Conservation (phyloP, 225 moss, liverwort and hornwort genomes). For the Ulota crispa region DNA sequence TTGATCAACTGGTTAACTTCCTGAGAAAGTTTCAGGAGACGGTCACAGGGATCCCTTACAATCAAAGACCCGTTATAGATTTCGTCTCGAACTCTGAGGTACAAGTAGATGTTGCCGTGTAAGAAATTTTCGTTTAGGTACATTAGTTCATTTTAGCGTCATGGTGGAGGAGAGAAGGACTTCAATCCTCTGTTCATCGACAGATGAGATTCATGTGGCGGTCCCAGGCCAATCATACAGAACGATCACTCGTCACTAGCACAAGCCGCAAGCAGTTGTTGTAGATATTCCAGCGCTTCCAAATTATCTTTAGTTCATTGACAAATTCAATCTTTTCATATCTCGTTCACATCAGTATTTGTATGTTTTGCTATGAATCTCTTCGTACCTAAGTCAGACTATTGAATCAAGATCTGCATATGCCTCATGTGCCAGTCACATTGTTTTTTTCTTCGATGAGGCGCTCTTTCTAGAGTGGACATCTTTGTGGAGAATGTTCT, state of each 20-base stretch:
- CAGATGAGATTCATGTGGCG: too few species aligned
- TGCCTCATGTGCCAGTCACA: not conserved
- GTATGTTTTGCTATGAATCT: not conserved
- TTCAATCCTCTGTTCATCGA: not conserved
- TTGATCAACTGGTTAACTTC: constrained; percentile 49
- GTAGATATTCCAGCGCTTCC: not conserved
- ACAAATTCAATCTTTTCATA: not conserved
- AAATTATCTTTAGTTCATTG: not conserved
- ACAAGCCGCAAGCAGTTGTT: not conserved
- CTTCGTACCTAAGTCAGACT: not conserved
- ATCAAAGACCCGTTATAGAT: not conserved
- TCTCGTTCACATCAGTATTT: not conserved
- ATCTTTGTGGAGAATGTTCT: not conserved
- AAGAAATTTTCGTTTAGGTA: not conserved
- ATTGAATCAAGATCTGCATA: not conserved
- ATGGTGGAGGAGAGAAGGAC: not conserved
- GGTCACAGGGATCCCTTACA: constrained; percentile 23
- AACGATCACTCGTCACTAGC: not conserved
- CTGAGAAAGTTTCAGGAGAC: constrained; percentile 43
- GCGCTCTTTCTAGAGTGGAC: not conserved
- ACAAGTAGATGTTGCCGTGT: not conserved
- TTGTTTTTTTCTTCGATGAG: not conserved
- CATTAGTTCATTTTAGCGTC: not conserved
- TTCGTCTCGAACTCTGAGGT: constrained; percentile 1
- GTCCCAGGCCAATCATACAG: not conserved